phyloP scores from a whole-genome alignment of 371 early-diverging fungal genomes.

The Umbelopsis sp. region DNA sequence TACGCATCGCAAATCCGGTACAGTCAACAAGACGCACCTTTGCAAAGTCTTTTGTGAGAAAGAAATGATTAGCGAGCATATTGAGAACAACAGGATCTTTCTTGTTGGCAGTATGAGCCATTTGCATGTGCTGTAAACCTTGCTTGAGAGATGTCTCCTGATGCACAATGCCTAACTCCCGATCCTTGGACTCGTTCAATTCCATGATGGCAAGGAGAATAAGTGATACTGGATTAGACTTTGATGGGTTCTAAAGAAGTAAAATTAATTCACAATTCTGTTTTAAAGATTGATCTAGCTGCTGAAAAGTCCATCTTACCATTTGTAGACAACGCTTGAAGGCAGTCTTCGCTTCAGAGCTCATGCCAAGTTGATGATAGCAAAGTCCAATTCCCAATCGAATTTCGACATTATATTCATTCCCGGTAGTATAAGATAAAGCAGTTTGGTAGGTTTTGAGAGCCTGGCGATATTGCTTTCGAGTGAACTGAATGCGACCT shows the following conservation, averaged over 20 bases:
- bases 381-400: conserved; percentile 90
- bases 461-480: conserved; percentile 64
- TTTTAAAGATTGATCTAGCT: no score
- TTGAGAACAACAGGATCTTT: conserved; percentile 56
- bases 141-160: conserved; percentile 39
- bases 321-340: conserved; percentile 73
- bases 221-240: conserved; percentile 63
- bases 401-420: conserved; percentile 58
- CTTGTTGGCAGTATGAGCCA: conserved; percentile 52
- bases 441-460: conserved; percentile 78
- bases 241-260: conserved; percentile 2
- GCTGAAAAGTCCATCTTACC: conserved; percentile 33
- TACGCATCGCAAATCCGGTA: not conserved
- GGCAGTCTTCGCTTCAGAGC: conserved; percentile 67
- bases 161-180: conserved; percentile 33
- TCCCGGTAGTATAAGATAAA: conserved; percentile 56
- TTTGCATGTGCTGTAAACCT: conserved; percentile 55
- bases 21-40: conserved; percentile 27
- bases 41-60: conserved; percentile 52
- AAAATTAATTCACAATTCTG: not conserved
- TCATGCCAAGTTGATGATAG: conserved; percentile 75
- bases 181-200: conserved; percentile 70
- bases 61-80: conserved; percentile 62
- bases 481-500: conserved; percentile 65
- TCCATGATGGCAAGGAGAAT: conserved; percentile 77